These are phyloP conservation scores for Flaveria robusta DNA, from an alignment of 129 eudicot species.

Conservation along the genomic window DNA sequence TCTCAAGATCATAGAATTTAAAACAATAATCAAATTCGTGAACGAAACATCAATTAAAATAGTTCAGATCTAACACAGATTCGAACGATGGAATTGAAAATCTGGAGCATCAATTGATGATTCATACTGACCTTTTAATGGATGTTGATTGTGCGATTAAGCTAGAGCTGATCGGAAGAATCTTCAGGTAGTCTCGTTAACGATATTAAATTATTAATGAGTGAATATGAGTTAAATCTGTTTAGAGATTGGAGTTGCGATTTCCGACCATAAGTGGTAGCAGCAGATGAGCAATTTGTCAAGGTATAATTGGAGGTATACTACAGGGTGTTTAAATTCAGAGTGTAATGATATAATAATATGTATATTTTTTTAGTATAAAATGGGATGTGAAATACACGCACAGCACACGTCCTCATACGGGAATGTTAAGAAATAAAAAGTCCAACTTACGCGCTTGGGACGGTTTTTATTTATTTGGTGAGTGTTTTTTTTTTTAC, in stretches of 20 bases:
- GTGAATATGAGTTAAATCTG: neutral
- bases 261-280: neutral
- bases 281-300: neutral
- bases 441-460: no score
- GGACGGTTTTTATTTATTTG: neutral
- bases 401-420: no score
- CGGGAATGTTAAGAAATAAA: no score
- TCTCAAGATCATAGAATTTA: neutral
- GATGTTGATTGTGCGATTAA: constrained; percentile 12
- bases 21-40: neutral
- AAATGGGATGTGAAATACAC: no score
- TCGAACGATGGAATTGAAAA: constrained; percentile 1
- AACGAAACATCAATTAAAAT: neutral
- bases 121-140: constrained; percentile 4
- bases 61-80: constrained; percentile 18
- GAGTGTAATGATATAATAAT: neutral
- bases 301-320: neutral
- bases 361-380: no score
- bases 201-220: neutral
- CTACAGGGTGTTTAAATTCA: neutral
- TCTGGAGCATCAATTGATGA: neutral
- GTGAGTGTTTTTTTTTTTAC: neutral
- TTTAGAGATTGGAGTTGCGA: neutral
- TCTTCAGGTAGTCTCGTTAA: neutral
- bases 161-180: neutral